Percentiles rank a stretch among this genome's conserved stretches.
phyloP scores from a whole-genome alignment of 1,139 yeast species.

The Candida albicans region DNA sequence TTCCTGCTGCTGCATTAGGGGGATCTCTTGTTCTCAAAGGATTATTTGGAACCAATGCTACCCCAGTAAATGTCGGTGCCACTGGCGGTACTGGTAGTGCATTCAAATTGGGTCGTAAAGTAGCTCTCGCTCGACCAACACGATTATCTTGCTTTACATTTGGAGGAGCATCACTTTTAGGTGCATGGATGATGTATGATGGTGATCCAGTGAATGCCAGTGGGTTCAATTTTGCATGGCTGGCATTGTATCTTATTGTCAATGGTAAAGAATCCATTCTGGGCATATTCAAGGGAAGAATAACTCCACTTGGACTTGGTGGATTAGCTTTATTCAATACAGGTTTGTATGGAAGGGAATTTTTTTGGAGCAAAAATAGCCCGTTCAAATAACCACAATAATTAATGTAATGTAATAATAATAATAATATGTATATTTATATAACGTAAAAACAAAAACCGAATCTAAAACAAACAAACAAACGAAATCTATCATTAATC shows the following conservation, averaged over 20 bases:
- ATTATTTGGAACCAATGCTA: constrained; percentile 1
- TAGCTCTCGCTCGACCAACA: constrained; percentile 32
- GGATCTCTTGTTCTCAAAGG: constrained; percentile 14
- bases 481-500: constrained; percentile 17
- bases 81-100: constrained; percentile 9
- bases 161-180: constrained; percentile 72
- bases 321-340: constrained; percentile 64
- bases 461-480: background rate
- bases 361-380: constrained; percentile 40
- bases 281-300: constrained; percentile 34
- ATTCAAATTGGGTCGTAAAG: constrained; percentile 7
- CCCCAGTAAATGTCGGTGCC: constrained; percentile 6
- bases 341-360: constrained; percentile 66
- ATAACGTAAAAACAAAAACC: background rate
- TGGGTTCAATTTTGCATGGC: constrained; percentile 90
- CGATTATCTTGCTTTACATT: constrained; percentile 46
- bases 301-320: constrained; percentile 64
- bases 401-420: background rate
- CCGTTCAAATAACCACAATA: constrained; percentile 7
- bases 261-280: constrained; percentile 65
- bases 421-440: background rate
- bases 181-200: constrained; percentile 79
- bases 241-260: constrained; percentile 69
- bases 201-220: constrained; percentile 83
- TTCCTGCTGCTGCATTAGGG: constrained; percentile 16